These are phyloP conservation scores for Debaryomyces psychrophilus DNA, from an alignment of 1,139 yeast species.

Conservation along the genomic window DNA sequence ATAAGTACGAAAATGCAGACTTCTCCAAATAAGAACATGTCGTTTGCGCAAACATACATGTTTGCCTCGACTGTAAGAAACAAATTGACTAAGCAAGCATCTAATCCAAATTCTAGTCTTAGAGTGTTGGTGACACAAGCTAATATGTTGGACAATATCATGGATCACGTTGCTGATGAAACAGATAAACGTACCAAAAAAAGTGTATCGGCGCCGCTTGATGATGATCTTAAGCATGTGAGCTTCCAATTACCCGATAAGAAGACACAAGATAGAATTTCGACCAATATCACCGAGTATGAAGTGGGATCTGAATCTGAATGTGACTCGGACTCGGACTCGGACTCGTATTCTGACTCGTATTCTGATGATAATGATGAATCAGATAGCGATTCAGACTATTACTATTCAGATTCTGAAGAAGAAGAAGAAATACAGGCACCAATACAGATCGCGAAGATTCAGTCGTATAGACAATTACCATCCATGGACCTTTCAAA, in stretches of 20 bases:
- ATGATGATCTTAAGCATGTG: conserved; percentile 7
- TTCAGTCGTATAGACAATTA: conserved; percentile 22
- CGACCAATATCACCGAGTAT: conserved; percentile 37
- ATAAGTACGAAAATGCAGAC: background rate
- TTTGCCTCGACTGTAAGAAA: conserved; percentile 71
- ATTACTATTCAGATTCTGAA: conserved; percentile 36
- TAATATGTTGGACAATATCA: conserved; percentile 68
- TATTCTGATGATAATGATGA: conserved; percentile 23
- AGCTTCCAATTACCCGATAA: conserved; percentile 12
- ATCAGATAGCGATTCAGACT: conserved; percentile 30
- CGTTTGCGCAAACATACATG: conserved; percentile 61
- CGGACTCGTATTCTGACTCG: conserved; percentile 27
- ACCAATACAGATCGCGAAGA: background rate
- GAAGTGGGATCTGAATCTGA: conserved; percentile 39
- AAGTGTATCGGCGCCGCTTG: background rate
- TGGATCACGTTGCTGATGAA: conserved; percentile 53
- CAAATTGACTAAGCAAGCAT: conserved; percentile 69
- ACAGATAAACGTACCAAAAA: conserved; percentile 30
- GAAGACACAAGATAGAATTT: conserved; percentile 3
- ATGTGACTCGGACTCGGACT: conserved; percentile 28
- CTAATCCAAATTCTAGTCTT: conserved; percentile 60
- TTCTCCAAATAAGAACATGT: conserved; percentile 18
- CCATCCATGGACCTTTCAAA: conserved; percentile 29
- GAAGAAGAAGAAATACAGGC: conserved; percentile 20
- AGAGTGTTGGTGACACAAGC: conserved; percentile 74